Evolutionary conservation across 2,329 filamentous ascomycete genomes (phyloP), one percentile per base, ranked within the genome.

Genomic region (Hypoxylon sp.): DNA sequence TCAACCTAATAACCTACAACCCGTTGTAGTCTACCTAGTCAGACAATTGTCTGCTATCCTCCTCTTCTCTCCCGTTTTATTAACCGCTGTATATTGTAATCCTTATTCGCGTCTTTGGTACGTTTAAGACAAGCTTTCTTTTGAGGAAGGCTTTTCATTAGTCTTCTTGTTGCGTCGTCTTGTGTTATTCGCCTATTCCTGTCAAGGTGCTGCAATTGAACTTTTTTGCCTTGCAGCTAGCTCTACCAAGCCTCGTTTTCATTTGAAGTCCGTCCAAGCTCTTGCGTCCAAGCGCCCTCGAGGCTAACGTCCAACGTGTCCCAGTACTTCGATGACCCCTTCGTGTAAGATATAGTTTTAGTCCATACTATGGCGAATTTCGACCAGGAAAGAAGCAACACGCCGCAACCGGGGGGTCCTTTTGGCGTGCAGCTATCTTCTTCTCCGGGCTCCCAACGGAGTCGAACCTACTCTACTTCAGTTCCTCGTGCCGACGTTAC

Each of bases 401-500:
- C 69, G 40, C 68, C 70, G 29, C 66, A 63, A 29, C 64, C 55
- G 53, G 62, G 58, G 62, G 51, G 61, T 63, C 65, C 74, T 67
- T 57, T 71, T 59, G 67, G 69, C 53, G 66, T 73, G 55, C 60
- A 73, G 45, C 68, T 76, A 50, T 73, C 78, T 3, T 76, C 77
- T 1, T 82, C 81, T 20, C 75, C 78, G 4, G 68, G 72, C 27
- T 78, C 79, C 8, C 68, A 73, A 35, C 73, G 72, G 26, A 67
- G 74, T 50, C 76, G 76, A 26, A 76, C 73, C 7, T 76, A 74
- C 55, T 75, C 77, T 49, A 76, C 78, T 38, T 82, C 82, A 6
- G 65, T 80, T 17, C 81, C 81, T 31, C 79, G 84, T 68, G 81
- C 79, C 41, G 78, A 84, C 56, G 74, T 80, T 36, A 87, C 80